Base-by-base conservation (phyloP, 371 early-diverging fungal species). In the Encephalitozoon intestinalis region DNA sequence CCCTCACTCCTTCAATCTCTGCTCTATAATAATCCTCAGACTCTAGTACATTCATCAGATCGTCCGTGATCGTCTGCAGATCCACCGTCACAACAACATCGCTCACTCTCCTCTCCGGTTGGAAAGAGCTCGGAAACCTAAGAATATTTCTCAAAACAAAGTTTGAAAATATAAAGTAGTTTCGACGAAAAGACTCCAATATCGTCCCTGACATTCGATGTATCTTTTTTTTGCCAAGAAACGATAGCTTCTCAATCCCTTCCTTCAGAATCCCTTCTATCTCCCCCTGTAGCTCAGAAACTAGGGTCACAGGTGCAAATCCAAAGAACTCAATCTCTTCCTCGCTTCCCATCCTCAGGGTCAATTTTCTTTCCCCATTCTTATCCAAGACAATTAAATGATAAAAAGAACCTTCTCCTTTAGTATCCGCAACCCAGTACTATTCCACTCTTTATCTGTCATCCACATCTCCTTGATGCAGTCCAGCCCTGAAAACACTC, bases 401-500 rank as follows among this genome's bases (percentile, higher is more conserved):
- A 73, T 52, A 77, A 85, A 85, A 18, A 85, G 66, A 18, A 85
- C 74, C 67, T 85, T 85, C 50, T 85, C 85, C 70, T 82, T 85
- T 39, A 85, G 70, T 18, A 80, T 50, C 44, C 85, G 78, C 11
- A 85, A 52, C 26, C 84, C 70, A 15, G 68, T 72, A 34, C 40
- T 51, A 44, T 68, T 37, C 85, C 85, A 85, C 46, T 85, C 84
- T 39, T 80, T 75, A 63, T 85, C 84, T 40, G 82, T 79, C n/a
- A 85, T 71, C 84, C 84, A 84, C 12, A 79, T 40, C 34, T 85
- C 85, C 44, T 80, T 82, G 0, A 77, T 30, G n/a, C 67, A 51
- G 50, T 85, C 85, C 3, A 84, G 69, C 18, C 71, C 74, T 7
- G 51, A 63, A 63, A 85, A 79, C 15, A 76, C 65, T 58, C 43